Percentiles rank a stretch among this genome's conserved stretches.
Conservation (phyloP, 2,329 filamentous ascomycete genomes). For the Colletotrichum sp. region DNA sequence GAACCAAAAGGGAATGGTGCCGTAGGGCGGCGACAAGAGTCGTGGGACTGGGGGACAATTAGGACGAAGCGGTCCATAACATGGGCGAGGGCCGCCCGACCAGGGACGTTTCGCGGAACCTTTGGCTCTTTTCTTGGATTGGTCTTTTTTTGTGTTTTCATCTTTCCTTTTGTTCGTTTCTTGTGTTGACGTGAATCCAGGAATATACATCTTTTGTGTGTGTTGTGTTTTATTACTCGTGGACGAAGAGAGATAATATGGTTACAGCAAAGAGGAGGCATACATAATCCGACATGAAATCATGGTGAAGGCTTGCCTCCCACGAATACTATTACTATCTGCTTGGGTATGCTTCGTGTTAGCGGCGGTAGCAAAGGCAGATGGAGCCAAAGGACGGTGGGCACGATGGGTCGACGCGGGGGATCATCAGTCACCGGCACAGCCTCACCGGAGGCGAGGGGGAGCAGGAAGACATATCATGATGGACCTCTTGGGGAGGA, state of each 20-base stretch:
- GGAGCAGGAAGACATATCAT: neutral
- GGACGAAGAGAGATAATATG: neutral
- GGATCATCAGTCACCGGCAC: neutral
- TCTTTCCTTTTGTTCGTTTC: neutral
- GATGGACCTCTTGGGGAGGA: neutral
- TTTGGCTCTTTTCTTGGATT: neutral
- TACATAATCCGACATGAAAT: conserved; percentile 16
- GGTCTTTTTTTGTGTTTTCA: neutral
- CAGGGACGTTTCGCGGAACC: neutral
- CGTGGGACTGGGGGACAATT: neutral
- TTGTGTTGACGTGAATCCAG: neutral
- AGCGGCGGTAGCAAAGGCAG: neutral
- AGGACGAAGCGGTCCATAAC: conserved; percentile 12
- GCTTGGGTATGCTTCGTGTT: neutral
- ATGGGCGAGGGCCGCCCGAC: neutral
- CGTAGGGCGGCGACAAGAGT: neutral
- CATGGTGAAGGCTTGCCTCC: conserved; percentile 19
- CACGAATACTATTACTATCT: conserved; percentile 8
- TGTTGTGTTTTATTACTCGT: neutral
- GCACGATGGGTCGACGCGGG: neutral
- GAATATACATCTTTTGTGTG: neutral
- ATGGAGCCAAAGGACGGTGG: neutral
- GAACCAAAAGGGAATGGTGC: neutral
- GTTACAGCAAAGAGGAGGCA: neutral
- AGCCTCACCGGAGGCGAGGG: neutral